A percentile compares a stretch with the other conserved stretches of the same genome.
These are phyloP conservation scores for Heimioporus sp. DNA, from an alignment of 768 basidiomycete genomes.

Conservation along the genomic window DNA sequence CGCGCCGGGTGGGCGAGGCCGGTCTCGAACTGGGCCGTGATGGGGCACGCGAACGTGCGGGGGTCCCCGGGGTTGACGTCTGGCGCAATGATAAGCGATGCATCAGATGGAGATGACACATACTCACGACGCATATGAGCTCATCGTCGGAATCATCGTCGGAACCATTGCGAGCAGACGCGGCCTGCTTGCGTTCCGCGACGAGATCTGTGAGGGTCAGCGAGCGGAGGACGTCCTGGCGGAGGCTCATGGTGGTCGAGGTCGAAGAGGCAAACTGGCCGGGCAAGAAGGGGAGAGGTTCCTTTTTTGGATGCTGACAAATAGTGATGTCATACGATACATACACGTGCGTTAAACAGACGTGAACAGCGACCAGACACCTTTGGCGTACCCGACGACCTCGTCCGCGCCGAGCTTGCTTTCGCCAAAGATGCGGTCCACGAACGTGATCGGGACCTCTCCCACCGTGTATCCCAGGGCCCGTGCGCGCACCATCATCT, in stretches of 20 bases:
- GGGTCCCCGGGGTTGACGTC: constrained; percentile 70
- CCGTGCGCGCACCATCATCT: constrained; percentile 92
- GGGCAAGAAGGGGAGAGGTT: constrained; percentile 1
- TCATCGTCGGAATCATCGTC: constrained; percentile 65
- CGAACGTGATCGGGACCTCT: constrained; percentile 92
- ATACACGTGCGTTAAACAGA: constrained; percentile 48
- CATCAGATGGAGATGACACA: constrained; percentile 1
- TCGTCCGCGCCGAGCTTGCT: constrained; percentile 90
- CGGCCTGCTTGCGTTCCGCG: constrained; percentile 21
- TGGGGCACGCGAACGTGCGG: constrained; percentile 57
- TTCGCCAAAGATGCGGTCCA: constrained; percentile 91
- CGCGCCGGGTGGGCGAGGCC: constrained; percentile 34
- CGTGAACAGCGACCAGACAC: constrained; percentile 78
- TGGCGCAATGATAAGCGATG: constrained; percentile 26
- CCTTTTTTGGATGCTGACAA: constrained; percentile 17
- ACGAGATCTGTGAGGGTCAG: constrained; percentile 39
- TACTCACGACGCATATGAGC: constrained; percentile 67
- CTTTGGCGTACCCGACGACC: constrained; percentile 82
- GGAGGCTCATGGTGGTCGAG: constrained; percentile 54
- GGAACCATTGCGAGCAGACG: constrained; percentile 6
- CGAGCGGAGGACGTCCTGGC: constrained; percentile 68
- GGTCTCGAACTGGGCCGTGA: constrained; percentile 46
- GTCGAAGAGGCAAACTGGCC: neutral
- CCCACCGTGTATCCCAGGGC: constrained; percentile 83
- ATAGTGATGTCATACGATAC: constrained; percentile 19